phyloP scores from a whole-genome alignment of 495 filamentous ascomycete species.

The Aspergillus kassunensis region DNA sequence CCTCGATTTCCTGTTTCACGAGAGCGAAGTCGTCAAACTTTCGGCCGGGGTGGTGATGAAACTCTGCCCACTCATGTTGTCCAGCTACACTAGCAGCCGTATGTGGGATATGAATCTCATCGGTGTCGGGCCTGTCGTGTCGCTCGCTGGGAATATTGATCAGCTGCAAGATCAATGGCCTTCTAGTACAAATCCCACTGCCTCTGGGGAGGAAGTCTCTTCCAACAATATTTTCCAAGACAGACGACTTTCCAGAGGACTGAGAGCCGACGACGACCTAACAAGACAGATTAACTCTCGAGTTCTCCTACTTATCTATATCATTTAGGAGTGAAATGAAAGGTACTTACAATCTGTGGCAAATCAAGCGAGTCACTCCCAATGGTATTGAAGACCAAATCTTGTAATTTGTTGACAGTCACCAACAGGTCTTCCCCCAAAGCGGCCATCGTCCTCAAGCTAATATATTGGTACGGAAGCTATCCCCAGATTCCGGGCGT shows the following conservation, averaged over 20 bases:
- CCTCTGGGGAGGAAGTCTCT: slow-evolving; percentile 95
- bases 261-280: slow-evolving; percentile 98
- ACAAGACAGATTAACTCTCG: slow-evolving; percentile 11
- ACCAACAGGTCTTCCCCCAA: slow-evolving; percentile 89
- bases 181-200: slow-evolving; percentile 91
- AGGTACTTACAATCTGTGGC: slow-evolving; percentile 83
- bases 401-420: slow-evolving; percentile 94
- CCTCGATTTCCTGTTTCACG: slow-evolving; percentile 96
- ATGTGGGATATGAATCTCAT: slow-evolving; percentile 64
- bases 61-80: slow-evolving; percentile 91
- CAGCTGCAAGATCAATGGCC: slow-evolving; percentile 92
- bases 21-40: slow-evolving; percentile 88
- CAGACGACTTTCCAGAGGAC: slow-evolving; percentile 98
- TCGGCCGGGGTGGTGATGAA: slow-evolving; percentile 86
- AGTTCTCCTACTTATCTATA: background rate
- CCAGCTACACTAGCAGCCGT: slow-evolving; percentile 65
- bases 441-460: slow-evolving; percentile 50
- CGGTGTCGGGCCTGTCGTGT: slow-evolving; percentile 59
- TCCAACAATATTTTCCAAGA: slow-evolving; percentile 98
- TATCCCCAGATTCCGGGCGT: background rate
- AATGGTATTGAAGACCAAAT: slow-evolving; percentile 98
- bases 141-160: slow-evolving; percentile 92
- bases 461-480: background rate
- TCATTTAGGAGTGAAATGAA: background rate
- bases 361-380: slow-evolving; percentile 97